phyloP scores from a whole-genome alignment of 148 eudicot genomes.

The Camellia lanceoleosa region DNA sequence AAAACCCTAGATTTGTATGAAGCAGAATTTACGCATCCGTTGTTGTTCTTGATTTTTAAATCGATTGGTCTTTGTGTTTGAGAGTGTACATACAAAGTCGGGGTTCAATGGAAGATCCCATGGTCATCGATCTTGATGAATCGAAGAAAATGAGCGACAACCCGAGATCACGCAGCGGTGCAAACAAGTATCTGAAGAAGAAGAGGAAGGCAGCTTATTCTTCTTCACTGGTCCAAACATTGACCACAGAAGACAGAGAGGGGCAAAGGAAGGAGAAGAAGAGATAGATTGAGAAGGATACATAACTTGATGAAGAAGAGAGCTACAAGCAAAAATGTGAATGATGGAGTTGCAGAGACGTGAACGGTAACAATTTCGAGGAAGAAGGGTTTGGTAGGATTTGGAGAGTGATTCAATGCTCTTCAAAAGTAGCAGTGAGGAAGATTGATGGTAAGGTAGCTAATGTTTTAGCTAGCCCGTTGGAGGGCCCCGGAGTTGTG shows the following conservation, averaged over 20 bases:
- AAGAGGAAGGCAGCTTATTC: conserved; percentile 42
- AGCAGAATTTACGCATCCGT: not conserved
- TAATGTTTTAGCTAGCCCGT: too few relatives aligned
- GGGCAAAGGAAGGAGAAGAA: not conserved
- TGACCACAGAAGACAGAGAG: conserved; percentile 45
- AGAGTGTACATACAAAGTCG: not conserved
- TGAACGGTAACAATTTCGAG: too few relatives aligned
- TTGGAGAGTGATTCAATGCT: too few relatives aligned
- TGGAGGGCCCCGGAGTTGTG: too few relatives aligned
- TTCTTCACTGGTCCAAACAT: not conserved
- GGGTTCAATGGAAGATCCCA: conserved; percentile 40
- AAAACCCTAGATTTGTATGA: not conserved
- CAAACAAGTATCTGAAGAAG: conserved; percentile 39
- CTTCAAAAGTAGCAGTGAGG: too few relatives aligned
- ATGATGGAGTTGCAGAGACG: too few relatives aligned
- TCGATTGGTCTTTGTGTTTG: not conserved
- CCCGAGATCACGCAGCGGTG: not conserved
- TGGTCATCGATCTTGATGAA: conserved; percentile 24
- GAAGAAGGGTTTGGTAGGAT: too few relatives aligned
- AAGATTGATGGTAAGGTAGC: too few relatives aligned
- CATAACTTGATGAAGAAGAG: too few relatives aligned
- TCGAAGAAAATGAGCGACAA: conserved; percentile 5
- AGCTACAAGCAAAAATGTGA: too few relatives aligned
- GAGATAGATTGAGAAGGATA: too few relatives aligned
- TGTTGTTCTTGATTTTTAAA: not conserved